phyloP scores from a whole-genome alignment of 202 grass and related monocot genomes.

The Zizania palustris region DNA sequence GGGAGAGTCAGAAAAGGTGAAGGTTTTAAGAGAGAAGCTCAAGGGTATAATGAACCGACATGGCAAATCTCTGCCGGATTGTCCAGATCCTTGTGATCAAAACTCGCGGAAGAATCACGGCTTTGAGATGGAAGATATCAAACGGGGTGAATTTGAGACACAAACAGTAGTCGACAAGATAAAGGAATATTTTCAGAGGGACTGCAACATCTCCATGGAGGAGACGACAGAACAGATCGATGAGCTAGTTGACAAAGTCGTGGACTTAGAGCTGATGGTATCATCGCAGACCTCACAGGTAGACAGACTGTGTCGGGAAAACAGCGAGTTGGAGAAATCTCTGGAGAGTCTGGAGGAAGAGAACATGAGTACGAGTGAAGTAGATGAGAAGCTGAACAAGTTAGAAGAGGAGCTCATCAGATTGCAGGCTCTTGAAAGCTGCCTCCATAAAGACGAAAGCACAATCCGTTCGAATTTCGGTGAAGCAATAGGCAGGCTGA shows the following conservation, averaged over 20 bases:
- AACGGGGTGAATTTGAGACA: slow-evolving; percentile 53
- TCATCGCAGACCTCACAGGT: slow-evolving; percentile 80
- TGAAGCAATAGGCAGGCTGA: slow-evolving; percentile 58
- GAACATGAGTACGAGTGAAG: slow-evolving; percentile 28
- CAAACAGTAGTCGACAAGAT: slow-evolving; percentile 59
- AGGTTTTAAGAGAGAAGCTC: slow-evolving; percentile 59
- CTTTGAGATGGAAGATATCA: slow-evolving; percentile 46
- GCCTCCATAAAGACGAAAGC: slow-evolving; percentile 65
- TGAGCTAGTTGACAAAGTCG: slow-evolving; percentile 75
- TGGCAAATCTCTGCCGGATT: slow-evolving; percentile 42
- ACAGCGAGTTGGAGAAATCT: slow-evolving; percentile 56
- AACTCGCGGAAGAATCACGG: slow-evolving; percentile 26
- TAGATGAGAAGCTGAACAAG: slow-evolving; percentile 61
- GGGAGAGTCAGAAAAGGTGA: slow-evolving; percentile 59
- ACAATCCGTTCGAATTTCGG: slow-evolving; percentile 62
- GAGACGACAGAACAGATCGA: slow-evolving; percentile 83
- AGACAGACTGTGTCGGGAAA: slow-evolving; percentile 65
- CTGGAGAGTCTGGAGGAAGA: slow-evolving; percentile 66
- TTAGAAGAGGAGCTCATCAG: slow-evolving; percentile 65
- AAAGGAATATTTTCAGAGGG: slow-evolving; percentile 65
- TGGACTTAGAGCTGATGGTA: slow-evolving; percentile 76
- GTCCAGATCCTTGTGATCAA: slow-evolving; percentile 32
- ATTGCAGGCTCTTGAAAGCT: slow-evolving; percentile 65
- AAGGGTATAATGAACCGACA: slow-evolving; percentile 52
- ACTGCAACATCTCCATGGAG: slow-evolving; percentile 57